These are phyloP conservation scores for Sporothrix luriei DNA, from an alignment of 2,329 filamentous ascomycete genomes.

Conservation along the genomic window DNA sequence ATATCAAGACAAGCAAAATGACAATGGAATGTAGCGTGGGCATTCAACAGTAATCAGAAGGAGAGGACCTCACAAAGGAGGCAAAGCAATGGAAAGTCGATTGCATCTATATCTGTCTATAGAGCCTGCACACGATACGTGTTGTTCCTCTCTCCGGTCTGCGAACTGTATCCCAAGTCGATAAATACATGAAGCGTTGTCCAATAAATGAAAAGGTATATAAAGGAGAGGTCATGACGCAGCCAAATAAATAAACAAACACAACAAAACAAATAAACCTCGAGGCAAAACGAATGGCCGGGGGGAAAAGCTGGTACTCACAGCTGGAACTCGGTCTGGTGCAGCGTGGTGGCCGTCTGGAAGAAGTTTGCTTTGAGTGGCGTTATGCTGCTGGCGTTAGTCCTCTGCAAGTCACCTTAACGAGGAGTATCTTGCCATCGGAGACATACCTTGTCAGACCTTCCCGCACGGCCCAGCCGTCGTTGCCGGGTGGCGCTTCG, in stretches of 20 bases:
- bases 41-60: neutral
- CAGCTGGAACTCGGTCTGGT: conserved; percentile 75
- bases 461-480: conserved; percentile 90
- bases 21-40: neutral
- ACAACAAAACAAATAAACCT: neutral
- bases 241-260: neutral
- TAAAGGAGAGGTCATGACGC: neutral
- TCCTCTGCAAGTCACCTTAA: neutral
- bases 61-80: neutral
- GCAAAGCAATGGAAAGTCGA: neutral
- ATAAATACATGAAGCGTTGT: neutral
- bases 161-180: neutral
- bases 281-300: neutral
- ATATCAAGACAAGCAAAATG: neutral
- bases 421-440: neutral
- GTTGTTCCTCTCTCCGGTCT: neutral
- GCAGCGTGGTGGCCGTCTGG: conserved; percentile 65
- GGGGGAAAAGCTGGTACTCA: conserved; percentile 58
- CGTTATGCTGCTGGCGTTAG: conserved; percentile 66
- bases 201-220: neutral
- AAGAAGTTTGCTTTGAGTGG: conserved; percentile 92
- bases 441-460: conserved; percentile 73
- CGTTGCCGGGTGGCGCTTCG: conserved; percentile 75
- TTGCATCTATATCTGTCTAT: conserved; percentile 34
- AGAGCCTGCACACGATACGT: conserved; percentile 19